These are phyloP conservation scores for Linnemannia zychae DNA, from an alignment of 192 early-diverging fungal species.

Conservation along the genomic window DNA sequence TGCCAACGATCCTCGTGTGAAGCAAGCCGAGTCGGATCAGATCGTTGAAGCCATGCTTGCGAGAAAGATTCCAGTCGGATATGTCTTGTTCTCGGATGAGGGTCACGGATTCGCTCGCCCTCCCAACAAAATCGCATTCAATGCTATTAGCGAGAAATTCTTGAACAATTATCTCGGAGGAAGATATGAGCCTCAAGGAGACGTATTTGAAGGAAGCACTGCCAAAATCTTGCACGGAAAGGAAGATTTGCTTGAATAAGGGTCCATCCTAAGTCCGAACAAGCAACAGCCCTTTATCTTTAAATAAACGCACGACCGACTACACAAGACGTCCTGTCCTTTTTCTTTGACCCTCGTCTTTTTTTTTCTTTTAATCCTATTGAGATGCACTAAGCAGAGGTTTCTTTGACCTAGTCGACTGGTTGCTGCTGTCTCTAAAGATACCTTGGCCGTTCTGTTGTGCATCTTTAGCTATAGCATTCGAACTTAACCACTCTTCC, in stretches of 20 bases:
- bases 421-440: too few species aligned
- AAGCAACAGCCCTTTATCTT: too few species aligned
- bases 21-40: constrained; percentile 60
- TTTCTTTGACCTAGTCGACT: too few species aligned
- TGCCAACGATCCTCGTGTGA: constrained; percentile 59
- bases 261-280: too few species aligned
- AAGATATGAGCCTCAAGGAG: constrained; percentile 22
- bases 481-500: too few species aligned
- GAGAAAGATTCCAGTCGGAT: constrained; percentile 47
- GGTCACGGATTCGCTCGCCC: constrained; percentile 59
- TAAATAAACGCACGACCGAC: too few species aligned
- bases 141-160: constrained; percentile 49
- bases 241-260: constrained; percentile 13
- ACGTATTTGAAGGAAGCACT: constrained; percentile 29
- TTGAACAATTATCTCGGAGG: constrained; percentile 44
- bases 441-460: too few species aligned
- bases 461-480: too few species aligned
- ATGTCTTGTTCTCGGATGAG: constrained; percentile 58
- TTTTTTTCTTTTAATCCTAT: too few species aligned
- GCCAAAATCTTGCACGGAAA: constrained; percentile 25
- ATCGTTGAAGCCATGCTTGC: constrained; percentile 49
- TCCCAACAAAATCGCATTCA: constrained; percentile 55
- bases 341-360: too few species aligned
- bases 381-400: too few species aligned
- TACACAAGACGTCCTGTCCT: too few species aligned